Conservation (phyloP, 2,329 filamentous ascomycete species). For the Aschersonia sp. region DNA sequence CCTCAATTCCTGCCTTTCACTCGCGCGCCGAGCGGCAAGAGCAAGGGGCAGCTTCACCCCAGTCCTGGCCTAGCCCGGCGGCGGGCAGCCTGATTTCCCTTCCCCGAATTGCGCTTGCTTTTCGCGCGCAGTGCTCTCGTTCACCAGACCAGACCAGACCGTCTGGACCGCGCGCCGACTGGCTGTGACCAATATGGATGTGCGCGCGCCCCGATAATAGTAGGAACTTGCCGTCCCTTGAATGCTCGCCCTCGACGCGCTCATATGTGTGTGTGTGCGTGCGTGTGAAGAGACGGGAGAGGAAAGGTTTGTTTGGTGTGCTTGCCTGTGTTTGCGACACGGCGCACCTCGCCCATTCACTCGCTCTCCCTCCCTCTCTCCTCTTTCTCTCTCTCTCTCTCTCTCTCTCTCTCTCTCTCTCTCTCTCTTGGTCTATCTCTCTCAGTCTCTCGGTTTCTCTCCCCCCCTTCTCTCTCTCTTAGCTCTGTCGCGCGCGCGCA, state of each 20-base stretch:
- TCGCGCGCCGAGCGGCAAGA: no score
- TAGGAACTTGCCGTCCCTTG: background rate
- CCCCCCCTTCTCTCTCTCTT: slow-evolving; percentile 2
- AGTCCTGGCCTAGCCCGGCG: no score
- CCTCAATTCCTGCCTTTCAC: no score
- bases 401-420: slow-evolving; percentile 4
- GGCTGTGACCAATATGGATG: no score
- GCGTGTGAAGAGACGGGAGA: no score
- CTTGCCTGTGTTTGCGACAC: background rate
- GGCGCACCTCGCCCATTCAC: slow-evolving; percentile 1
- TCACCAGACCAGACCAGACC: no score
- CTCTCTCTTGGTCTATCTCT: background rate
- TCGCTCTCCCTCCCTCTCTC: slow-evolving; percentile 4
- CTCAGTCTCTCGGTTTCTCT: slow-evolving; percentile 1
- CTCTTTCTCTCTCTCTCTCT: background rate
- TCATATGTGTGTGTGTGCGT: background rate
- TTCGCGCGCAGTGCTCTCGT: no score
- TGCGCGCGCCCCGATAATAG: background rate
- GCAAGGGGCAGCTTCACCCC: no score
- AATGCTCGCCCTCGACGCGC: background rate
- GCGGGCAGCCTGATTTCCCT: no score
- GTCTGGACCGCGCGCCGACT: no score
- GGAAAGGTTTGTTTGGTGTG: background rate
- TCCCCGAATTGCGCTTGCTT: no score
- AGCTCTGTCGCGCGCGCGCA: background rate